Base-by-base conservation (phyloP, 2,329 filamentous ascomycete species). In the Penicillium crustosum region DNA sequence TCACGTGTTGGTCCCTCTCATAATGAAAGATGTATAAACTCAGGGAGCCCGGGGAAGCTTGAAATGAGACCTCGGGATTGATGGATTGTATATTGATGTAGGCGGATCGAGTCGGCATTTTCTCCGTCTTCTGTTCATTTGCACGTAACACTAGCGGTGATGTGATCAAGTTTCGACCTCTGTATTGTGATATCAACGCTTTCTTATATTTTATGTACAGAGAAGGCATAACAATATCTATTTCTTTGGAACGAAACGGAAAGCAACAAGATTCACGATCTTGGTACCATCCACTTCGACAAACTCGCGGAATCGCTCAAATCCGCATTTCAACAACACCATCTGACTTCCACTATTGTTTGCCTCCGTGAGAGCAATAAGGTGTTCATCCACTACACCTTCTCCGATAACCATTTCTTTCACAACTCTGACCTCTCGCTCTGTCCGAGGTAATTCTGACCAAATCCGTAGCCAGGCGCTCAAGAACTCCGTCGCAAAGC, bases 281-380 rank as follows among this genome's bases (percentile, higher is more conserved):
- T 53, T 25, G 36, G 27, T 33, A 21, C 27, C 57, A 29, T 59
- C 39, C 33, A 43, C 57, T 45, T 61, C 57, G n/a, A 21, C 25
- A 48, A 53, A 61, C 9, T 59, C 57, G 17, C 49, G 38, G 29
- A 61, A 61, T 15, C 31, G 39, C 39, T 61, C 43, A 38, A 61
- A 61, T 3, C 59, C 59, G 25, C 49, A 53, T 41, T 59, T 61
- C 27, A 48, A 9, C 25, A 61, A 15, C 21, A 61, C 59, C 13
- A 13, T 57, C 36, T 61, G 59, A 25, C 59, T 61, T 13, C 27
- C 48, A 23, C 17, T n/a, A 44, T 61, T 61, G 21, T 38, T 39
- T 31, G 41, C 33, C 13, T 59, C 57, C 5, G 57, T 61, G 21
- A 61, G 44, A 29, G 59, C 59, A n/a, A 61, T 59, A 8, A 61